Percentiles rank a stretch among this genome's conserved stretches.
phyloP scores from a whole-genome alignment of 768 basidiomycete genomes.

The Clathrus columnatus region DNA sequence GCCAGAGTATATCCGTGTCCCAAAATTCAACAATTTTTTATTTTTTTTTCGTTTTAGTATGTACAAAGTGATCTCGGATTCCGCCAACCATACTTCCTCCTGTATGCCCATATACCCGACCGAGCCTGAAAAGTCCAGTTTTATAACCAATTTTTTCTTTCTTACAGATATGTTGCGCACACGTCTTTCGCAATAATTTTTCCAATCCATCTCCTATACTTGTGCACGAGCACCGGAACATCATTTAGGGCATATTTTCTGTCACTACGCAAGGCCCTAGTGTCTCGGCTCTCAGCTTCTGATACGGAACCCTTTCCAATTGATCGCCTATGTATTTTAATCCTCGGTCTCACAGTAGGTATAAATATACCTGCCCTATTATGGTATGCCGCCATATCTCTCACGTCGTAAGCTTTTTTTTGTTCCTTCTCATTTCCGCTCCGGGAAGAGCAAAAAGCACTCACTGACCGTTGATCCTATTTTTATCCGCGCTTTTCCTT shows the following conservation, averaged over 20 bases:
- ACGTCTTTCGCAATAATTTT: constrained; percentile 70
- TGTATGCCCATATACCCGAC: constrained; percentile 39
- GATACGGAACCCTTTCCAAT: constrained; percentile 19
- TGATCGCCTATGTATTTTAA: constrained; percentile 27
- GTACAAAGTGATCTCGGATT: constrained; percentile 71
- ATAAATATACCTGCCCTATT: constrained; percentile 57
- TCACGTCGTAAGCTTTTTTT: constrained; percentile 55
- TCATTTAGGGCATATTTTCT: constrained; percentile 41
- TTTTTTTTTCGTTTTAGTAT: constrained; percentile 39
- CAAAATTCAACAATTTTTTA: background rate
- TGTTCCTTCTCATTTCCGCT: background rate
- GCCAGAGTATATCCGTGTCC: background rate
- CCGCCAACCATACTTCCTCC: constrained; percentile 82
- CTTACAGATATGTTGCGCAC: constrained; percentile 74
- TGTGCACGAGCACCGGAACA: constrained; percentile 41
- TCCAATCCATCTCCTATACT: constrained; percentile 69
- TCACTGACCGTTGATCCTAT: constrained; percentile 1
- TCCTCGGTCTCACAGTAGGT: constrained; percentile 36
- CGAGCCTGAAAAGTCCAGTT: background rate
- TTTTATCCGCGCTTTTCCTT: background rate
- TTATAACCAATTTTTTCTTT: background rate
- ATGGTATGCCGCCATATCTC: constrained; percentile 66
- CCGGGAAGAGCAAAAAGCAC: too few species aligned
- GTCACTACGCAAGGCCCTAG: constrained; percentile 34
- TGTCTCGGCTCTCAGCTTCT: constrained; percentile 31